Conservation (phyloP, 192 early-diverging fungal genomes). For the Coemansia sp. region DNA sequence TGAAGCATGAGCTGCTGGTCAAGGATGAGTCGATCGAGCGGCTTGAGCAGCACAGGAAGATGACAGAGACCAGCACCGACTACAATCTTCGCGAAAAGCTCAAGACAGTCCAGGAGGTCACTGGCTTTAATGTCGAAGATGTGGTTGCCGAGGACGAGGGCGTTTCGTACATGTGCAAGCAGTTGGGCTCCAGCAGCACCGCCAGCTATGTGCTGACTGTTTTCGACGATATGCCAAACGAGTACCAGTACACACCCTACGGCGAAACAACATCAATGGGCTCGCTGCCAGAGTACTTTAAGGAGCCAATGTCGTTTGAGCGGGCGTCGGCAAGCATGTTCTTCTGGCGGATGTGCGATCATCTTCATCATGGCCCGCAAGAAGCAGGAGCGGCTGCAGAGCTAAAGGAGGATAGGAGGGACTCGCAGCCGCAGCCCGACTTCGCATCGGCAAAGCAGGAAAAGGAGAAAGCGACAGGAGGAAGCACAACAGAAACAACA, state of each 20-base stretch:
- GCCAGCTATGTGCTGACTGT: slow-evolving; percentile 41
- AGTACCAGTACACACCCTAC: slow-evolving; percentile 50
- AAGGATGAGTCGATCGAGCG: slow-evolving; percentile 43
- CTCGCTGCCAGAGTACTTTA: slow-evolving; percentile 42
- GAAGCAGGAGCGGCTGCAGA: not conserved
- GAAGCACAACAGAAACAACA: not conserved
- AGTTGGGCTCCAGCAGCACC: slow-evolving; percentile 21
- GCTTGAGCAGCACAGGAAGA: slow-evolving; percentile 44
- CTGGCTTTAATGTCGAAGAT: slow-evolving; percentile 37
- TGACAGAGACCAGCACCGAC: slow-evolving; percentile 46
- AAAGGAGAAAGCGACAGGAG: not conserved
- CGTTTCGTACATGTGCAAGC: slow-evolving; percentile 44
- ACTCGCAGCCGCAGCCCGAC: not conserved
- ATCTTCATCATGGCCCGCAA: slow-evolving; percentile 18
- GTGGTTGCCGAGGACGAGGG: slow-evolving; percentile 49
- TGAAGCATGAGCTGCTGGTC: slow-evolving; percentile 41
- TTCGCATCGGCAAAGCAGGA: not conserved
- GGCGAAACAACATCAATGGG: slow-evolving; percentile 16
- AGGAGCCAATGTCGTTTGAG: slow-evolving; percentile 46
- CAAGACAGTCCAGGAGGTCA: slow-evolving; percentile 37
- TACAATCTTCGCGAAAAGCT: slow-evolving; percentile 51
- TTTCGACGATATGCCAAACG: slow-evolving; percentile 42
- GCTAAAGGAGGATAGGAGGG: not conserved
- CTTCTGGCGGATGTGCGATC: slow-evolving; percentile 52
- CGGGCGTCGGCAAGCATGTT: slow-evolving; percentile 43